phyloP scores from a whole-genome alignment of 257 asterid species.

The Ocimum tenuiflorum region DNA sequence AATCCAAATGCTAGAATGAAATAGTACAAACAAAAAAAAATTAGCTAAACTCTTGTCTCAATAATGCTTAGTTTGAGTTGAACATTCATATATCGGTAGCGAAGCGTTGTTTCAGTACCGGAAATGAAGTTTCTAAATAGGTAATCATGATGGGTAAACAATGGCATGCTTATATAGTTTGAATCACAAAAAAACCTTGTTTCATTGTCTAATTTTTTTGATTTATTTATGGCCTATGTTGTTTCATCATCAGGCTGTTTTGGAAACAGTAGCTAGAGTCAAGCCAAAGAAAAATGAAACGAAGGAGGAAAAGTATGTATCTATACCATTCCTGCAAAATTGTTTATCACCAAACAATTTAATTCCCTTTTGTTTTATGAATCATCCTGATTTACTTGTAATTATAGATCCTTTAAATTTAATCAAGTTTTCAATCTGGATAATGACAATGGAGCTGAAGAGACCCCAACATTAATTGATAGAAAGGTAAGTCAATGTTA shows the following conservation, averaged over 20 bases:
- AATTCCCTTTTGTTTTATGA: constrained; percentile 14
- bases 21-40: neutral
- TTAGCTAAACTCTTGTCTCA: too few species aligned
- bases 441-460: constrained; percentile 96
- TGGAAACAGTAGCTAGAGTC: constrained; percentile 98
- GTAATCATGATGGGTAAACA: neutral
- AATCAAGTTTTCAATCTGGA: constrained; percentile 88
- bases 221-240: constrained; percentile 17
- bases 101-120: neutral
- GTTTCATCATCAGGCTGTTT: constrained; percentile 60
- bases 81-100: too few species aligned
- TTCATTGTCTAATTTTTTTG: neutral
- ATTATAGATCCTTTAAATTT: constrained; percentile 65
- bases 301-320: constrained; percentile 75
- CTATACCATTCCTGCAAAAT: neutral
- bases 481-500: constrained; percentile 54
- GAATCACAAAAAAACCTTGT: constrained; percentile 6
- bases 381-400: constrained; percentile 19
- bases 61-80: neutral
- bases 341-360: neutral
- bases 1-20: neutral
- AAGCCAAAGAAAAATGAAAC: constrained; percentile 94
- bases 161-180: neutral
- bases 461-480: constrained; percentile 91
- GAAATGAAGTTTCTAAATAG: neutral